phyloP scores from a whole-genome alignment of 768 basidiomycete species.

The Chlorophyllum brunneum region DNA sequence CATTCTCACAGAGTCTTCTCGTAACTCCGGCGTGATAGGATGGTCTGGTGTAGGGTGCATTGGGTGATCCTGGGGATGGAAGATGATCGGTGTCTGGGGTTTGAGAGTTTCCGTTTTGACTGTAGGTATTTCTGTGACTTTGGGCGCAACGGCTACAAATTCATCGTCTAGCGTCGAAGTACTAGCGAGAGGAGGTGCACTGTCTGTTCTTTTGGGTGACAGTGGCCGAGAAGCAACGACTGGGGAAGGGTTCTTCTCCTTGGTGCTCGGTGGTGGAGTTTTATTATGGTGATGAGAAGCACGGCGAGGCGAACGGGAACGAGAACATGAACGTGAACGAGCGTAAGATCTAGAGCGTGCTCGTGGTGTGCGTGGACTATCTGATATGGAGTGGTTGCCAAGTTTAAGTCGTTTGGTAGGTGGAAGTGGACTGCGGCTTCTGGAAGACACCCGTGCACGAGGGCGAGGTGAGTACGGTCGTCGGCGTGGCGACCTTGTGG shows the following conservation, averaged over 20 bases:
- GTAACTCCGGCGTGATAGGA: neutral
- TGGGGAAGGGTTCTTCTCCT: neutral
- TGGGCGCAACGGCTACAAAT: neutral
- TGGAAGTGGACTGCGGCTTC: constrained; percentile 20
- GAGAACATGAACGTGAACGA: constrained; percentile 11
- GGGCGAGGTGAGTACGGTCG: constrained; percentile 4
- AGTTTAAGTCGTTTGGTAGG: constrained; percentile 18
- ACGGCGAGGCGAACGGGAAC: constrained; percentile 10
- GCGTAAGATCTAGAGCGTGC: constrained; percentile 10
- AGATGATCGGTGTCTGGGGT: neutral
- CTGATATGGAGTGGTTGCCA: constrained; percentile 22
- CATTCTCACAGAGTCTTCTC: neutral
- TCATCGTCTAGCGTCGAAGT: neutral
- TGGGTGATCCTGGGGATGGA: neutral
- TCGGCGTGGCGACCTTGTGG: constrained; percentile 13
- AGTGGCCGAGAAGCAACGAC: neutral
- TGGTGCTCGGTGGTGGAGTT: constrained; percentile 3
- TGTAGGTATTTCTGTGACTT: neutral
- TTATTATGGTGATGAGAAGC: neutral
- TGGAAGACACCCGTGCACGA: constrained; percentile 1
- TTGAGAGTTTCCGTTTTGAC: neutral
- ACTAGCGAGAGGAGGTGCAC: neutral
- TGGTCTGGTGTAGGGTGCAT: neutral
- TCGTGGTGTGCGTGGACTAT: constrained; percentile 13
- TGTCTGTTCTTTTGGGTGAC: constrained; percentile 1